A percentile compares a stretch with the other conserved stretches of the same genome.
Evolutionary conservation across 2,329 filamentous ascomycete species (phyloP).

Genomic region (Xylaria arbuscula): DNA sequence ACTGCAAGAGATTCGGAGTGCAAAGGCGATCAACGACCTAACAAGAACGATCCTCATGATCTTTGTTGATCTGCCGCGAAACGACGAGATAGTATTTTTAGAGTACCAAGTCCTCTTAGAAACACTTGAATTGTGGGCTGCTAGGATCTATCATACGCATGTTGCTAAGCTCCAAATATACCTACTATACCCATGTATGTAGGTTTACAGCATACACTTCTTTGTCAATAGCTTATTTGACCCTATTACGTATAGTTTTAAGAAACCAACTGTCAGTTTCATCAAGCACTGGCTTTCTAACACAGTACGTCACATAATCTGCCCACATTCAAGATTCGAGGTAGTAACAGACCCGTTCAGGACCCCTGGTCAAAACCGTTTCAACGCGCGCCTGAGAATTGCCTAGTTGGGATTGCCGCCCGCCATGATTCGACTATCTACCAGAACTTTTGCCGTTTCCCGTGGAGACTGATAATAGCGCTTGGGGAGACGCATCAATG

Average conservation of each 20-base stretch:
- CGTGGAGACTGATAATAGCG: conserved; percentile 4
- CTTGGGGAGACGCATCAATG: not conserved
- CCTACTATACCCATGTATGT: not conserved
- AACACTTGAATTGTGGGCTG: conserved; percentile 22
- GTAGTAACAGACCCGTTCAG: not conserved
- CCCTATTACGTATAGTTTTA: not conserved
- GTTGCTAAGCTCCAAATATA: conserved; percentile 14
- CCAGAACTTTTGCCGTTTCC: conserved; percentile 18
- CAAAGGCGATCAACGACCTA: conserved; percentile 17
- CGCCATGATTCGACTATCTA: conserved; percentile 19
- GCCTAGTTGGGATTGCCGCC: conserved; percentile 16
- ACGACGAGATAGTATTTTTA: not conserved
- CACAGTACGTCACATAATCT: conserved; percentile 23
- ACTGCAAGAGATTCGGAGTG: not conserved
- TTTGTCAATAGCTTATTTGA: not conserved
- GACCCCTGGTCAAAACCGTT: conserved; percentile 14
- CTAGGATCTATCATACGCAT: not conserved
- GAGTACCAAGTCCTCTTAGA: conserved; percentile 6
- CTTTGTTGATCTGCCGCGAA: conserved; percentile 28
- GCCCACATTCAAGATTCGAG: conserved; percentile 15
- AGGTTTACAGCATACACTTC: not conserved
- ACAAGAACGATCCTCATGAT: conserved; percentile 31
- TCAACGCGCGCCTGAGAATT: conserved; percentile 20
- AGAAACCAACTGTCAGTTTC: conserved; percentile 25
- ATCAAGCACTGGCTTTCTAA: conserved; percentile 17